A percentile compares a stretch with the other conserved stretches of the same genome.
phyloP scores from a whole-genome alignment of 495 filamentous ascomycete genomes.

The Podospora sp. region DNA sequence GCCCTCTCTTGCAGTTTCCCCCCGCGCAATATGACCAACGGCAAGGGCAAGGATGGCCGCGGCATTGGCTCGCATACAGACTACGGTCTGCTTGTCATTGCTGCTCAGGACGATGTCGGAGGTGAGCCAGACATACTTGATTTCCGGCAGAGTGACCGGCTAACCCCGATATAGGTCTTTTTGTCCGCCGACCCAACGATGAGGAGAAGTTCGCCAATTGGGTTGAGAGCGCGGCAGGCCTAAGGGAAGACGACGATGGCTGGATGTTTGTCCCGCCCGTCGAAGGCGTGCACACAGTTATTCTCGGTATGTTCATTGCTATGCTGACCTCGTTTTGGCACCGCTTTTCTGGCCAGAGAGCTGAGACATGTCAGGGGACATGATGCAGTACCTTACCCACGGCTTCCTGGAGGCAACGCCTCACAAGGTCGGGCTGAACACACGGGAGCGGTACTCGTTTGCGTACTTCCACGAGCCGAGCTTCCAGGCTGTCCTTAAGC shows the following conservation, averaged over 20 bases:
- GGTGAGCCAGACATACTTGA: conserved; percentile 26
- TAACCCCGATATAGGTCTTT: conserved; percentile 34
- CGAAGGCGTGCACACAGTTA: conserved; percentile 43
- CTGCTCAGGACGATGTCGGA: conserved; percentile 48
- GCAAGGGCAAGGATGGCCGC: conserved; percentile 47
- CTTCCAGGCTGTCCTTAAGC: conserved; percentile 47
- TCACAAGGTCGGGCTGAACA: conserved; percentile 53
- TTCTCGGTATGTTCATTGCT: conserved; percentile 39
- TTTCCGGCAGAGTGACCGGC: neutral
- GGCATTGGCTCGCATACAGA: conserved; percentile 53
- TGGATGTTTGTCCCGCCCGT: conserved; percentile 50
- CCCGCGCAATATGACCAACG: conserved; percentile 42
- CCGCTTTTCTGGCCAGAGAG: neutral
- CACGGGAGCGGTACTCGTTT: conserved; percentile 43
- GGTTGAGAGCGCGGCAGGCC: conserved; percentile 46
- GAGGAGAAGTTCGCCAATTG: conserved; percentile 48
- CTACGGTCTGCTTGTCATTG: conserved; percentile 50
- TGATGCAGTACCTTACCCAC: conserved; percentile 51
- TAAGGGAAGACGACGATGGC: conserved; percentile 44
- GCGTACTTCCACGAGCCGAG: conserved; percentile 54
- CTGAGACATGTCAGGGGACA: conserved; percentile 38
- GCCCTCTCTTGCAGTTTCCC: conserved; percentile 38
- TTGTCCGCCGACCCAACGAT: conserved; percentile 41
- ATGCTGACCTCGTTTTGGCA: neutral
- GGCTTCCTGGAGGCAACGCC: conserved; percentile 45